A percentile compares a stretch with the other conserved stretches of the same genome.
phyloP scores from a whole-genome alignment of 345 rosid genomes.

The Toxicodendron radicans region DNA sequence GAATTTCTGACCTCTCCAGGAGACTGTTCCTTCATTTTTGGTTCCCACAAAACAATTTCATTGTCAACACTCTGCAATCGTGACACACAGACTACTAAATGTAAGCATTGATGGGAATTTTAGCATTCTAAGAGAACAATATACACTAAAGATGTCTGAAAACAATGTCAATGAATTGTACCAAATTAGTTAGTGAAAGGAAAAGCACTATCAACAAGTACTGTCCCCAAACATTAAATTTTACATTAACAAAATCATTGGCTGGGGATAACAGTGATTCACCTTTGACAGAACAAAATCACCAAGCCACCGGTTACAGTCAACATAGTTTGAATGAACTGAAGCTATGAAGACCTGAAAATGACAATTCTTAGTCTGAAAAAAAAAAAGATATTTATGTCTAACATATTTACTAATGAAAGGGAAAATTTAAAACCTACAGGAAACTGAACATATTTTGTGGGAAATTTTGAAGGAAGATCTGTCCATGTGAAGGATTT shows the following conservation, averaged over 20 bases:
- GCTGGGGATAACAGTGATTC: constrained; percentile 4
- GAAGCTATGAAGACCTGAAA: constrained; percentile 91
- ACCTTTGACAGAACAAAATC: constrained; percentile 95
- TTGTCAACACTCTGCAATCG: constrained; percentile 89
- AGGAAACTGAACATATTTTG: constrained; percentile 94
- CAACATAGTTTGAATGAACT: constrained; percentile 89
- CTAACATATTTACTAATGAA: constrained; percentile 9
- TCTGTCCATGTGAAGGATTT: constrained; percentile 93
- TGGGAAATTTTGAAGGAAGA: constrained; percentile 87
- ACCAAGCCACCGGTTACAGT: constrained; percentile 96
- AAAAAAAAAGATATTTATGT: neutral
- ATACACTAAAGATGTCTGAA: neutral
- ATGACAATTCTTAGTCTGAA: constrained; percentile 12
- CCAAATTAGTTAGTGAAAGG: neutral
- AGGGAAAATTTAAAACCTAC: constrained; percentile 44
- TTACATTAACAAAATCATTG: neutral
- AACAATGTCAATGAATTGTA: neutral
- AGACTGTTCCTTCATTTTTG: constrained; percentile 92
- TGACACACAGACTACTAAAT: constrained; percentile 17
- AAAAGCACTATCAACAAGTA: neutral
- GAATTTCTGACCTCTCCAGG: constrained; percentile 80
- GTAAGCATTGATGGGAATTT: neutral
- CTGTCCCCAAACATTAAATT: neutral
- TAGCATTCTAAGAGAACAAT: neutral
- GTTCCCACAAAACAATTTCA: constrained; percentile 94